A percentile compares a stretch with the other conserved stretches of the same genome.
These are phyloP conservation scores for Colletotrichum camelliae DNA, from an alignment of 2,329 filamentous ascomycete genomes.

Conservation along the genomic window DNA sequence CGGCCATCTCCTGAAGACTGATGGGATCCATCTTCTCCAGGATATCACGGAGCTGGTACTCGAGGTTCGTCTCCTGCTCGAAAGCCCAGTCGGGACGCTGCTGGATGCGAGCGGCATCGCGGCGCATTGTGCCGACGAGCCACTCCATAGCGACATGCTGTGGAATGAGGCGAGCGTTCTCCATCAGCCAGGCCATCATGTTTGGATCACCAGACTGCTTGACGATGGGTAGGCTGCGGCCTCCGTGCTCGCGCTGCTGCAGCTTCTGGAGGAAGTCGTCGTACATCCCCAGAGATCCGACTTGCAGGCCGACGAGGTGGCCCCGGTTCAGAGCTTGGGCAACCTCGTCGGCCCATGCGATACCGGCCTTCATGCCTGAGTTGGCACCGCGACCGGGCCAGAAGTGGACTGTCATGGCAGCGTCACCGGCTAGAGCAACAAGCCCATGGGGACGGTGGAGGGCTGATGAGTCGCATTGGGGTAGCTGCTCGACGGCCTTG, in stretches of 20 bases:
- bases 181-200: constrained; percentile 38
- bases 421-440: background rate
- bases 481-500: background rate
- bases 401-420: background rate
- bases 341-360: background rate
- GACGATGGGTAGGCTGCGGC: constrained; percentile 39
- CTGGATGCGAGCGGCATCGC: background rate
- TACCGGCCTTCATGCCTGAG: background rate
- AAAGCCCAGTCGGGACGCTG: background rate
- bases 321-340: background rate
- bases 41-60: background rate
- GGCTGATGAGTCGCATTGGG: background rate
- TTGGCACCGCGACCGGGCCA: background rate
- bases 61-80: background rate
- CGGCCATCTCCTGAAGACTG: background rate
- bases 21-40: background rate
- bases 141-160: background rate
- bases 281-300: constrained; percentile 36
- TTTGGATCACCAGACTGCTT: constrained; percentile 38
- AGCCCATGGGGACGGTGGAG: background rate
- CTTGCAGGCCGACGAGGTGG: constrained; percentile 32
- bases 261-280: constrained; percentile 40
- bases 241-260: constrained; percentile 39
- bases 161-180: constrained; percentile 25
- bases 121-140: background rate